Base-by-base conservation (phyloP, 768 basidiomycete genomes). In the Glaciozyma antarctica region DNA sequence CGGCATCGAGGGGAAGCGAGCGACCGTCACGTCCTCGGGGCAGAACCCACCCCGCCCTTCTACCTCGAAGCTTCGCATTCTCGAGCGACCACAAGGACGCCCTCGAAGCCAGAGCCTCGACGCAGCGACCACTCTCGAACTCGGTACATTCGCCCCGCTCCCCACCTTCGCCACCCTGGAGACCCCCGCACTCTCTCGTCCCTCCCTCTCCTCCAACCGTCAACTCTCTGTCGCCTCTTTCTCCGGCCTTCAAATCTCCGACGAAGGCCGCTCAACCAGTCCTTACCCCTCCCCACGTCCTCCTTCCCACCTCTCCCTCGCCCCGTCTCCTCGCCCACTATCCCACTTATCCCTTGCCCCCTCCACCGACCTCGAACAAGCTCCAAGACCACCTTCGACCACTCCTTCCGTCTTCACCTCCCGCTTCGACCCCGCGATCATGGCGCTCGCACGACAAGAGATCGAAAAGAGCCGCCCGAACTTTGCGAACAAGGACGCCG, bases 341-440 rank as follows among this genome's bases (percentile, higher is more conserved):
- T 21, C 47, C 54, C 12, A 5, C 38, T 4, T 41, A 28, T 30
- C 49, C 48, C 22, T 38, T 34, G 16, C 38, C n/a, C 15, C 48
- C 12, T 47, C 62, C 12, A 8, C 49, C 19, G 32, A 44, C 26
- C 49, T 30, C 53, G 10, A 24, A 21, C 38, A 12, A 19, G 45
- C 28, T 41, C 48, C 28, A 17, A 45, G 57, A 19, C 57, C 16
- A 12, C 57, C 47, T 26, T 59, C 58, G 26, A 59, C 61, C 19
- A 58, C 62, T 3, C 59, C 59, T 12, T 45, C 66, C 30, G 59
- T 34, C 41, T 70, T 64, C 58, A 66, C 65, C 10, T 70, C 69
- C 2, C 55, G 65, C 19, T 67, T 66, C 58, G 69, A 66, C 54
- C 69, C 69, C 7, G n/a, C 44, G 45, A 38, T 66, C 41, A 63